Conservation (phyloP, 176 grass and related monocot genomes). For the Oryza nivara region DNA sequence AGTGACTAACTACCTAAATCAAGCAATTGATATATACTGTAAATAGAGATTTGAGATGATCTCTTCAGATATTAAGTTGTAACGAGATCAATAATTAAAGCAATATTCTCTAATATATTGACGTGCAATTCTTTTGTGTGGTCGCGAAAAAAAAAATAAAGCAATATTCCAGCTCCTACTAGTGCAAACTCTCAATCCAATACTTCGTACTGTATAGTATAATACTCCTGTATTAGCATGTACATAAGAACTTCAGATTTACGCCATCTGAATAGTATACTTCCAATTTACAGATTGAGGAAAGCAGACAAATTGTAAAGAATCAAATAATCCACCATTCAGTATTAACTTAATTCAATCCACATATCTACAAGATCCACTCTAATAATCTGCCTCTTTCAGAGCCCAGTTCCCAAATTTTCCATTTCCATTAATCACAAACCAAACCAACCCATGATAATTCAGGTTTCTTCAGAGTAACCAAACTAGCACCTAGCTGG, state of each 20-base stretch:
- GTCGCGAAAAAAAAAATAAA: background rate
- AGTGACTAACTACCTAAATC: conserved; percentile 43
- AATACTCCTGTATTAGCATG: background rate
- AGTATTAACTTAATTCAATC: background rate
- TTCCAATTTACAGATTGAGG: background rate
- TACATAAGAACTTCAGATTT: background rate
- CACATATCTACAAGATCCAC: conserved; percentile 28
- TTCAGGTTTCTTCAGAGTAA: background rate
- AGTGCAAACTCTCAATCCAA: background rate
- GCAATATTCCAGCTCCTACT: conserved; percentile 23
- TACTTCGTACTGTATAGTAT: background rate
- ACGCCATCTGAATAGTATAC: background rate
- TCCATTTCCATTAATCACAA: conserved; percentile 6
- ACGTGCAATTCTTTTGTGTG: too few relatives aligned
- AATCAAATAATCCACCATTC: conserved; percentile 46
- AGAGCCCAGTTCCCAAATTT: conserved; percentile 18
- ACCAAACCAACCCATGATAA: background rate
- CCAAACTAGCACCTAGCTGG: conserved; percentile 4
- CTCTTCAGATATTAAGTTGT: conserved; percentile 11
- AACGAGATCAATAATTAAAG: conserved; percentile 28
- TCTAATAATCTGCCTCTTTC: background rate
- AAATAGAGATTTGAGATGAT: conserved; percentile 31
- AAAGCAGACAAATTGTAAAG: conserved; percentile 12
- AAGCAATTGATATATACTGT: conserved; percentile 21
- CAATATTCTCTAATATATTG: background rate